Evolutionary conservation across 148 eudicot species (phyloP).

Genomic region (Rhododendron simsii): DNA sequence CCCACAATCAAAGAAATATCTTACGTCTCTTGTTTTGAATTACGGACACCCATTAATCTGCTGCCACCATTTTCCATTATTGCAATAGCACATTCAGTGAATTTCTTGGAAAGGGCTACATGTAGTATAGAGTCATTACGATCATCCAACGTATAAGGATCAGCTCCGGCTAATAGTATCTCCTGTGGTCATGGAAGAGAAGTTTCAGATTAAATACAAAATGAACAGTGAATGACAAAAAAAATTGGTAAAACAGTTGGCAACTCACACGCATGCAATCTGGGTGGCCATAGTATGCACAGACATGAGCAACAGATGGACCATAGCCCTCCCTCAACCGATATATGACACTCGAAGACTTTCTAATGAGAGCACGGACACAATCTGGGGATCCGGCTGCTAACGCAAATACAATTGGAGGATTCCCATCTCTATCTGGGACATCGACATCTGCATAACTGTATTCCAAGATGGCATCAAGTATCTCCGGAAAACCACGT

Average conservation of each 20-base stretch:
- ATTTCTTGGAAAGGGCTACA: conserved; percentile 78
- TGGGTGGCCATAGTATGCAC: conserved; percentile 95
- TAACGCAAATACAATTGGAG: conserved; percentile 87
- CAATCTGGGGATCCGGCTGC: conserved; percentile 97
- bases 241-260: conserved; percentile 4
- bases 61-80: conserved; percentile 82
- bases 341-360: conserved; percentile 60
- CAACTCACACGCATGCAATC: conserved; percentile 88
- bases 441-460: conserved; percentile 75
- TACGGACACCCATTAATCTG: conserved; percentile 60
- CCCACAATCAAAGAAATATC: conserved; percentile 13
- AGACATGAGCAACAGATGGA: conserved; percentile 82
- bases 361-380: conserved; percentile 66
- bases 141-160: conserved; percentile 80
- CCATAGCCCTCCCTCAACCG: conserved; percentile 79
- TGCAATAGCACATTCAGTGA: conserved; percentile 75
- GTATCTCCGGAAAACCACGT: conserved; percentile 80
- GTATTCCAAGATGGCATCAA: conserved; percentile 68
- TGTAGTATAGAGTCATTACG: conserved; percentile 88
- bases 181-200: conserved; percentile 43
- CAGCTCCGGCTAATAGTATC: conserved; percentile 77
- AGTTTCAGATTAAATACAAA: not conserved
- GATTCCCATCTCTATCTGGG: conserved; percentile 91
- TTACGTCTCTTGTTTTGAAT: conserved; percentile 71
- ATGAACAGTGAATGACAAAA: not conserved